These are phyloP conservation scores for Chlorella sp. DNA, from an alignment of 139 green algal species.

Conservation along the genomic window DNA sequence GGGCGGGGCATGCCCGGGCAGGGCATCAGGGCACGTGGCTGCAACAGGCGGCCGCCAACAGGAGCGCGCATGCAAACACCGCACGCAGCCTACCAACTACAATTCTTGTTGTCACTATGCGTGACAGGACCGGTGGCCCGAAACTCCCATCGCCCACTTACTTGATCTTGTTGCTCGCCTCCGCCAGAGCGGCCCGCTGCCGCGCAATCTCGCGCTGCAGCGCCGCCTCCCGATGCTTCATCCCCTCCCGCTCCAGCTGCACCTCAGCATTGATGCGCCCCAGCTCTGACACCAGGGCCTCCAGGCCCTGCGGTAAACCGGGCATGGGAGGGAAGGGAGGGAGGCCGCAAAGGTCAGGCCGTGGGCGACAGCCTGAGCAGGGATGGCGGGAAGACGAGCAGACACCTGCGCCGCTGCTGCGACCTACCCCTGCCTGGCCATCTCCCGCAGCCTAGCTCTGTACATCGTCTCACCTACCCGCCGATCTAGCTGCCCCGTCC, in stretches of 20 bases:
- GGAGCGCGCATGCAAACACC: no score
- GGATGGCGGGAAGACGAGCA: not conserved
- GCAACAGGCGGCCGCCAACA: not conserved
- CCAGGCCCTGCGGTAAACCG: conserved; percentile 1
- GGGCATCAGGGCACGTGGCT: not conserved
- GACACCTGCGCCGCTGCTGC: no score
- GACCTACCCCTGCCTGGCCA: no score
- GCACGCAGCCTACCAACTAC: not conserved
- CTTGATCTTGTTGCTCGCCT: conserved; percentile 49
- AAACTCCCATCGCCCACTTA: not conserved
- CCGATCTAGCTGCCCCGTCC: no score
- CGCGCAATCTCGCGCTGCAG: conserved; percentile 64
- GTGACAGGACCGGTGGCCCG: not conserved
- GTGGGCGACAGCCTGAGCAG: not conserved
- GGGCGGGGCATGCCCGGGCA: not conserved
- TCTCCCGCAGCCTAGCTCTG: no score
- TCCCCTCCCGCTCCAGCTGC: not conserved
- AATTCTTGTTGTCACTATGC: not conserved
- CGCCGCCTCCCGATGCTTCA: conserved; percentile 44
- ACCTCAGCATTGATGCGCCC: not conserved
- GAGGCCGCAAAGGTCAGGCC: not conserved
- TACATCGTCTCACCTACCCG: no score
- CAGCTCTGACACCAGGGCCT: not conserved
- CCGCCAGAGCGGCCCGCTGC: conserved; percentile 36
- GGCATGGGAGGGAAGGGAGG: not conserved